Conservation (phyloP, 176 grass and related monocot genomes). For the Bromus sterilis region DNA sequence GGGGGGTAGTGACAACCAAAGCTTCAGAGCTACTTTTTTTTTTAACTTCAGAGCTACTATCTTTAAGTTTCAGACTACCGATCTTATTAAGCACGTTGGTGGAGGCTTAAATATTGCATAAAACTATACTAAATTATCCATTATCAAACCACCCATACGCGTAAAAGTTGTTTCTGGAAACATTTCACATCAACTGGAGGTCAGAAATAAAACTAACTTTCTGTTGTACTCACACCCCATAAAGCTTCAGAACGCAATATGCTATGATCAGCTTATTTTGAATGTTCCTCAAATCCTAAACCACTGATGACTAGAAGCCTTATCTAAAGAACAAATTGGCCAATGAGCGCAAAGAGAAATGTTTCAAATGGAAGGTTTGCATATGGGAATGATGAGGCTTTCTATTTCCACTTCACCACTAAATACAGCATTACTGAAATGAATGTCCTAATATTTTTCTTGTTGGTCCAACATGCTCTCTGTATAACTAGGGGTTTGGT, state of each 20-base stretch:
- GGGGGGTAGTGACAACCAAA: not conserved
- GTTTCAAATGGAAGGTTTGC: not conserved
- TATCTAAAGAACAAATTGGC: not conserved
- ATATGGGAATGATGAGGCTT: not conserved
- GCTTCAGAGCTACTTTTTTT: not conserved
- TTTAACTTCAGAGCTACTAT: not conserved
- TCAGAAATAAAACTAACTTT: not conserved
- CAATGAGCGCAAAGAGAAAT: not conserved
- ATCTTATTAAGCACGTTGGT: not conserved
- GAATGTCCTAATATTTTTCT: not conserved
- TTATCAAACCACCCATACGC: not conserved
- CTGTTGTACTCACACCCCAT: not conserved
- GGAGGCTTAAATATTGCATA: not conserved
- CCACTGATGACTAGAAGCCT: not conserved
- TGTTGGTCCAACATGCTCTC: not conserved
- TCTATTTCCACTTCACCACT: not conserved
- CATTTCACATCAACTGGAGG: not conserved
- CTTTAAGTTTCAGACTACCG: not conserved
- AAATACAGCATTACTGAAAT: not conserved
- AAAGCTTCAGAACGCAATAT: not conserved
- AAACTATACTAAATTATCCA: not conserved
- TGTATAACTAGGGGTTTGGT: not conserved
- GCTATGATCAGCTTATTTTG: not conserved
- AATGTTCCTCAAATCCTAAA: not conserved
- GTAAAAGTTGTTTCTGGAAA: not conserved